A percentile compares a stretch with the other conserved stretches of the same genome.
Evolutionary conservation across 495 filamentous ascomycete genomes (phyloP).

Genomic region (Talaromyces trachyspermus): DNA sequence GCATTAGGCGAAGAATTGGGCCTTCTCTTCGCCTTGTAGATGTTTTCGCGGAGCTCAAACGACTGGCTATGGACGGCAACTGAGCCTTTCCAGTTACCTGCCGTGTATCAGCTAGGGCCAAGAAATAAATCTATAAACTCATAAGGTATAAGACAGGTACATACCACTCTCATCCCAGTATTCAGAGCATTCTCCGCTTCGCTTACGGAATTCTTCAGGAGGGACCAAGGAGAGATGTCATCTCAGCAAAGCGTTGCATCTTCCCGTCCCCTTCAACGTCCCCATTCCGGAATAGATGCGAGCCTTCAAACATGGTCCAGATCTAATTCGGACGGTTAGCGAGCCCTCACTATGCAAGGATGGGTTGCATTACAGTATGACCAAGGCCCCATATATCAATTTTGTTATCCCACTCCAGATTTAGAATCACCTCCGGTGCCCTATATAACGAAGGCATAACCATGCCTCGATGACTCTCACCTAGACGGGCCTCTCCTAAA

Average conservation of each 20-base stretch:
- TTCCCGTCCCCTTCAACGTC: slow-evolving; percentile 16
- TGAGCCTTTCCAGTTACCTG: background rate
- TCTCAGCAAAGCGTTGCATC: slow-evolving; percentile 34
- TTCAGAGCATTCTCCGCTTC: slow-evolving; percentile 13
- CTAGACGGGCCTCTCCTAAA: slow-evolving; percentile 6
- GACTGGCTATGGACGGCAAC: background rate
- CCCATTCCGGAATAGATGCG: slow-evolving; percentile 19
- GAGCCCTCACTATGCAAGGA: background rate
- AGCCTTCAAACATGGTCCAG: slow-evolving; percentile 24
- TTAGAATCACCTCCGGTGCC: slow-evolving; percentile 35
- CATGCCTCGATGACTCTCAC: slow-evolving; percentile 5
- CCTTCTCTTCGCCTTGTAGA: slow-evolving; percentile 20
- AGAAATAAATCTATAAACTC: background rate
- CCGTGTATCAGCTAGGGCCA: background rate
- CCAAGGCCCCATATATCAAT: slow-evolving; percentile 40
- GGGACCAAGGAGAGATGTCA: slow-evolving; percentile 37
- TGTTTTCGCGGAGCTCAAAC: slow-evolving; percentile 22
- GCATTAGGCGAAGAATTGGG: slow-evolving; percentile 30
- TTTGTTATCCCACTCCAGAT: slow-evolving; percentile 28
- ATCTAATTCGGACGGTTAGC: slow-evolving; percentile 12
- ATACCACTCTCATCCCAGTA: slow-evolving; percentile 18
- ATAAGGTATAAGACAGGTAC: background rate
- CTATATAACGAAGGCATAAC: slow-evolving; percentile 34
- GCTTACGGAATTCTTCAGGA: slow-evolving; percentile 23
- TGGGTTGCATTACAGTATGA: slow-evolving; percentile 29